These are phyloP conservation scores for Fusarium gaditjirri DNA, from an alignment of 2,329 filamentous ascomycete species.

Conservation along the genomic window DNA sequence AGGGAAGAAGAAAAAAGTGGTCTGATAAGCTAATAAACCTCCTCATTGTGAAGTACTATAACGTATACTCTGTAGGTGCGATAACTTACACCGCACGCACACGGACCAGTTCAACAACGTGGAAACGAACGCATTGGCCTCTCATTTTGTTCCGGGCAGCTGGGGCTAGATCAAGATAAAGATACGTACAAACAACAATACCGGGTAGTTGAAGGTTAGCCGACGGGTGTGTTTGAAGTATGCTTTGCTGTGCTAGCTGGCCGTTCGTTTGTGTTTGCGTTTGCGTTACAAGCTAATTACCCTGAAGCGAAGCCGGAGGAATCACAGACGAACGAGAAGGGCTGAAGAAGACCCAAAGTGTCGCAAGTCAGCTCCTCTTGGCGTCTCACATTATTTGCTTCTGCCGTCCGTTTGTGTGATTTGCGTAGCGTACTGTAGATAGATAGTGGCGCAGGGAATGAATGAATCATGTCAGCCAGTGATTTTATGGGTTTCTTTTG, in stretches of 20 bases:
- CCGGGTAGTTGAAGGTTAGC: background rate
- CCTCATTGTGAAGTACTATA: background rate
- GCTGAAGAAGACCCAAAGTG: background rate
- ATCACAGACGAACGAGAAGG: background rate
- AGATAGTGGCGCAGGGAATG: background rate
- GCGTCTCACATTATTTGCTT: conserved; percentile 18
- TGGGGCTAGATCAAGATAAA: background rate
- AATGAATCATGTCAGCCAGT: background rate
- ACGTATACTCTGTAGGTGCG: background rate
- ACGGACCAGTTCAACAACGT: conserved; percentile 19
- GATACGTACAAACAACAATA: background rate
- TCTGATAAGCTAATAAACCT: background rate
- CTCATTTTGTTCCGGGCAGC: background rate
- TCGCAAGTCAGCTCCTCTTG: conserved; percentile 32
- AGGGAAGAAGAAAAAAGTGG: background rate
- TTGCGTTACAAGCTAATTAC: conserved; percentile 25
- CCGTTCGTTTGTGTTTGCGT: conserved; percentile 29
- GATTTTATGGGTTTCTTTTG: background rate
- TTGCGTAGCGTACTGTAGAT: background rate
- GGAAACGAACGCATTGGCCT: conserved; percentile 13
- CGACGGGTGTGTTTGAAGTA: conserved; percentile 7
- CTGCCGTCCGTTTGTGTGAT: background rate
- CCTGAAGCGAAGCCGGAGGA: conserved; percentile 17
- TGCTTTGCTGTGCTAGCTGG: background rate
- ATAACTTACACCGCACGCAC: conserved; percentile 10